phyloP scores from a whole-genome alignment of 2,329 filamentous ascomycete genomes.

The Penicillium sp. region DNA sequence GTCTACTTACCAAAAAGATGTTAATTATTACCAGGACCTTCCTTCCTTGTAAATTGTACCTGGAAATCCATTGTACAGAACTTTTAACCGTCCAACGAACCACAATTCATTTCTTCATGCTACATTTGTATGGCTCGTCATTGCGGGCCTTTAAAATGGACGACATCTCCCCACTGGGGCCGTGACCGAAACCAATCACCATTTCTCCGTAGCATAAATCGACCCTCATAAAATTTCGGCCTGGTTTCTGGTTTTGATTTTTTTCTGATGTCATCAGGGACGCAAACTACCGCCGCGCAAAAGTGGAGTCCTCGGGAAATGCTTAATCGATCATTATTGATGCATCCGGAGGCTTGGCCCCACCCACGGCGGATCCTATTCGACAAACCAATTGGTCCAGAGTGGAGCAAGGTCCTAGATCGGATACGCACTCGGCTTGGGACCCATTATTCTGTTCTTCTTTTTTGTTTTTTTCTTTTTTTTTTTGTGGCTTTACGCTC shows the following conservation, averaged over 20 bases:
- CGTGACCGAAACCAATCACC: not conserved
- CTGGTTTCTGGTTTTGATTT: not conserved
- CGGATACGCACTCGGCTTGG: conserved; percentile 10
- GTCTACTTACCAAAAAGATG: not conserved
- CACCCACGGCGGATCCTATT: conserved; percentile 19
- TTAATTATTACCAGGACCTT: not conserved
- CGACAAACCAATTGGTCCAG: not conserved
- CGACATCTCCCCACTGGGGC: not conserved
- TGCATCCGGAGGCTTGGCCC: conserved; percentile 28
- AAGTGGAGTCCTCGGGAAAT: conserved; percentile 21
- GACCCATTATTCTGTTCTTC: not conserved
- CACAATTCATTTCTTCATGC: not conserved
- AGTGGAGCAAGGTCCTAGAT: conserved; percentile 16
- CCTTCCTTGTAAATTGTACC: not conserved
- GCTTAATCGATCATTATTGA: conserved; percentile 34
- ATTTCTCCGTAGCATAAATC: not conserved
- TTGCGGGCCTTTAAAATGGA: not conserved
- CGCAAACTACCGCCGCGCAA: conserved; percentile 10
- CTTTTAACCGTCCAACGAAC: not conserved
- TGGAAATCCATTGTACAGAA: no score
- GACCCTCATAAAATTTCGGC: not conserved
- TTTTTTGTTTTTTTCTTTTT: not conserved
- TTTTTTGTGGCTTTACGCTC: not conserved
- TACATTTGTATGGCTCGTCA: not conserved
- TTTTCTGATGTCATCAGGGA: conserved; percentile 26